phyloP scores from a whole-genome alignment of 2,329 filamentous ascomycete genomes.

The Simplicillium sp. region DNA sequence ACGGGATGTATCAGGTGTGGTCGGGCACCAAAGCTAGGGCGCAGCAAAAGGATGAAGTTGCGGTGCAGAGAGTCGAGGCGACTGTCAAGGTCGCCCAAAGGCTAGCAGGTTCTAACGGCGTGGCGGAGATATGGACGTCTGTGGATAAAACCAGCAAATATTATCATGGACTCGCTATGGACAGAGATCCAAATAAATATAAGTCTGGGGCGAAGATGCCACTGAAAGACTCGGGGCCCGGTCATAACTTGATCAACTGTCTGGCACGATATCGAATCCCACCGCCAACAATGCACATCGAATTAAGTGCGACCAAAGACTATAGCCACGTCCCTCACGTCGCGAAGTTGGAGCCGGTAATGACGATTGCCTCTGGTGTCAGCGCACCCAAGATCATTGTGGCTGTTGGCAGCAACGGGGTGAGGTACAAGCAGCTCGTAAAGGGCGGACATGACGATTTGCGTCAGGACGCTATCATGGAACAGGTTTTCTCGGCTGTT shows the following conservation, averaged over 20 bases:
- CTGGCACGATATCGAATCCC: conserved; percentile 63
- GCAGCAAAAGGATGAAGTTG: conserved; percentile 63
- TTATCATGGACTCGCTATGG: conserved; percentile 55
- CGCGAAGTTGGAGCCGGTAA: conserved; percentile 58
- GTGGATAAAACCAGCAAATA: conserved; percentile 65
- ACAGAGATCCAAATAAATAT: conserved; percentile 53
- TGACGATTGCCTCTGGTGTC: conserved; percentile 80
- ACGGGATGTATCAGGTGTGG: conserved; percentile 96
- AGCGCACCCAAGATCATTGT: conserved; percentile 93
- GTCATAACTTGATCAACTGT: conserved; percentile 51
- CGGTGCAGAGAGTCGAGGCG: conserved; percentile 63
- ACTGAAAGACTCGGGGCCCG: conserved; percentile 54
- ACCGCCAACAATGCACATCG: conserved; percentile 80
- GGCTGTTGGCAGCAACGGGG: conserved; percentile 67
- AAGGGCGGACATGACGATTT: conserved; percentile 96
- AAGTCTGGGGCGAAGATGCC: conserved; percentile 58
- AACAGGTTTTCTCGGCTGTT: conserved; percentile 96
- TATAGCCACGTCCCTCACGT: conserved; percentile 74
- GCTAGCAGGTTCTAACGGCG: conserved; percentile 43
- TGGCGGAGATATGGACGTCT: conserved; percentile 52
- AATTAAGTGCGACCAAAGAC: conserved; percentile 61
- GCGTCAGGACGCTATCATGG: conserved; percentile 96
- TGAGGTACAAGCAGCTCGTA: conserved; percentile 78
- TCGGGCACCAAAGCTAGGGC: conserved; percentile 63
- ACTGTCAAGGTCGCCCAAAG: conserved; percentile 58